Percentiles rank a stretch among this genome's conserved stretches.
phyloP scores from a whole-genome alignment of 2,329 filamentous ascomycete species.

The Raffaelea ambrosiae region DNA sequence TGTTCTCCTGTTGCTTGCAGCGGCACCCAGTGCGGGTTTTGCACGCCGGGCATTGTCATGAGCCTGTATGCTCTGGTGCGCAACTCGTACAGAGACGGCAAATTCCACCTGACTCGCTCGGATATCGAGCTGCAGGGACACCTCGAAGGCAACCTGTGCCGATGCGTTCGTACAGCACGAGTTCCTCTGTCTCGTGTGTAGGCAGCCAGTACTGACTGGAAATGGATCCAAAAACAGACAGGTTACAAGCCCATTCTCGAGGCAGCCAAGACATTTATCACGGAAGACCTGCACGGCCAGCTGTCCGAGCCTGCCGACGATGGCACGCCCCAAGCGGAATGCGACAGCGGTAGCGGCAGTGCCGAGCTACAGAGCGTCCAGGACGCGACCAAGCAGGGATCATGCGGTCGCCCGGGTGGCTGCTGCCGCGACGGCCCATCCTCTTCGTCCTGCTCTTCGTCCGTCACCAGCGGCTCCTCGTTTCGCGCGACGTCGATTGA shows the following conservation, averaged over 20 bases:
- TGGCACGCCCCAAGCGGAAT: slow-evolving; percentile 10
- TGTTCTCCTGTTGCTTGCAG: slow-evolving; percentile 40
- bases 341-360: too few relatives aligned
- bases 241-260: slow-evolving; percentile 90
- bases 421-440: not conserved
- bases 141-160: slow-evolving; percentile 90
- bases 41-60: slow-evolving; percentile 96
- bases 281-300: slow-evolving; percentile 26
- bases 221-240: slow-evolving; percentile 43
- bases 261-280: slow-evolving; percentile 81
- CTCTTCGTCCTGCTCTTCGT: slow-evolving; percentile 11
- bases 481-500: not conserved
- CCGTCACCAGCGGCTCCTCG: slow-evolving; percentile 39
- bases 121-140: slow-evolving; percentile 86
- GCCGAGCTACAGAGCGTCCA: not conserved
- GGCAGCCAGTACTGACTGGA: too few relatives aligned
- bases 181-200: not conserved
- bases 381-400: not conserved
- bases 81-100: slow-evolving; percentile 54
- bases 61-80: slow-evolving; percentile 85
- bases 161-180: slow-evolving; percentile 41
- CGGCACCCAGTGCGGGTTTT: slow-evolving; percentile 83
- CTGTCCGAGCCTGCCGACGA: slow-evolving; percentile 42
- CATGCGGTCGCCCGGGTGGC: not conserved
- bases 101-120: slow-evolving; percentile 37